These are phyloP conservation scores for Thermoascus crustaceus DNA, from an alignment of 2,329 filamentous ascomycete genomes.

Conservation along the genomic window DNA sequence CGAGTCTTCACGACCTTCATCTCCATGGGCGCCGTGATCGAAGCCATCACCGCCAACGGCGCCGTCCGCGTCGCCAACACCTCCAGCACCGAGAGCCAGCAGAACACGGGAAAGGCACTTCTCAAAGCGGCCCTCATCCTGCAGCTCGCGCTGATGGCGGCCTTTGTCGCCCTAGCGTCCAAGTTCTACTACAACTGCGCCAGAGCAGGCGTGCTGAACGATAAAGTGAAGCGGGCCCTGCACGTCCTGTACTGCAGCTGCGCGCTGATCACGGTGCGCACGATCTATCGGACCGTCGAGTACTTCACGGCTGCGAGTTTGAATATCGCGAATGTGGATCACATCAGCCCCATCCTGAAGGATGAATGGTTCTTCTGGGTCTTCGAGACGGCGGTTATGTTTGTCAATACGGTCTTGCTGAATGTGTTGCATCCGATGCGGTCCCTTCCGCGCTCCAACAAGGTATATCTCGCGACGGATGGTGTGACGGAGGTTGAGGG, in stretches of 20 bases:
- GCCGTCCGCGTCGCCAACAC: constrained; percentile 39
- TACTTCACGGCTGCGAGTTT: constrained; percentile 33
- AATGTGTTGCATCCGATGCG: constrained; percentile 46
- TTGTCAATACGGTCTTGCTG: constrained; percentile 43
- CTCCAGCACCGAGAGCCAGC: constrained; percentile 24
- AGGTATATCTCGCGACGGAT: constrained; percentile 44
- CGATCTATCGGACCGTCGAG: constrained; percentile 47
- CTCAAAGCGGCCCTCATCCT: constrained; percentile 44
- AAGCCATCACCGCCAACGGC: constrained; percentile 44
- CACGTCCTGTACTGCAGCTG: constrained; percentile 36
- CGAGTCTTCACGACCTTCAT: constrained; percentile 42
- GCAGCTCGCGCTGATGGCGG: constrained; percentile 42
- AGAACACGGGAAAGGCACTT: constrained; percentile 37
- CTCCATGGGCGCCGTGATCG: constrained; percentile 41
- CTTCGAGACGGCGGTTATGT: constrained; percentile 49
- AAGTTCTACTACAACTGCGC: constrained; percentile 40
- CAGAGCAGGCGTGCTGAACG: constrained; percentile 32
- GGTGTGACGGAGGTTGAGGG: not conserved
- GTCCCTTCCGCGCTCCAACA: constrained; percentile 42
- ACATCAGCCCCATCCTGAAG: constrained; percentile 42
- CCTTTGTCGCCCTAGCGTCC: constrained; percentile 41
- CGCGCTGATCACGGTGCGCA: constrained; percentile 36
- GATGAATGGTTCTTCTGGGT: constrained; percentile 55
- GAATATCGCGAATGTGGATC: constrained; percentile 25
- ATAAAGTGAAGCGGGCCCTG: constrained; percentile 36